Evolutionary conservation across 768 basidiomycete species (phyloP), one percentile per base, ranked within the genome.

Genomic region (Dioszegia crocea): DNA sequence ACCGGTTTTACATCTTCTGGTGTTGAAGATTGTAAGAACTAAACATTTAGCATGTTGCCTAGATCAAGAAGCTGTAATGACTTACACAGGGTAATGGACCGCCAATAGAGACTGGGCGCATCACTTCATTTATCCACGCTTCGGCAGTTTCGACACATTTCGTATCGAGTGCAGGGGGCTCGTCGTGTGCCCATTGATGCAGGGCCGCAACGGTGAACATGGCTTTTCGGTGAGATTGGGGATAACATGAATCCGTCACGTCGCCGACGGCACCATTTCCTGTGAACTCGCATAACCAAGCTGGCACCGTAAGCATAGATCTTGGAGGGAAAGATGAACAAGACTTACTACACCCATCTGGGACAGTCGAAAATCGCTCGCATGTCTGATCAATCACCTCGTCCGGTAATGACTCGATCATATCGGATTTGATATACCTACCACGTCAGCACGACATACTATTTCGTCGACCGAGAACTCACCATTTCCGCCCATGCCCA

Each of bases 241-340:
- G 89, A 14, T 91, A 76, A 64, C 88, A 89, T 12, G 81, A 85
- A 63, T 74, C 67, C 56, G 88, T 86, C 59, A 83, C 84, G 71
- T 91, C 89, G 0, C 77, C 74, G 39, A 89, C 82, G 0, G 88
- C 88, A 17, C 89, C 89, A 1, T 88, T 68, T 24, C 72, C 91
- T 0, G 88, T 87, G 40, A 91, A 82, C 76, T 96, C 91, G 74
- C 94, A 93, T 8, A 96, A 80, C 91, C 90, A 94, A 16, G 90
- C 91, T 62, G 48, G n/a, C n/a, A n/a, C n/a, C n/a, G n/a, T n/a
- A n/a, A n/a, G n/a, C n/a, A n/a, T n/a, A n/a, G n/a, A n/a, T n/a
- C n/a, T n/a, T n/a, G n/a, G n/a, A n/a, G n/a, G n/a, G n/a, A n/a
- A n/a, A n/a, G n/a, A n/a, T n/a, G 3, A 41, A 9, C 19, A 24